Conservation (phyloP, 805 yeast species). For the Candida ovalis region DNA sequence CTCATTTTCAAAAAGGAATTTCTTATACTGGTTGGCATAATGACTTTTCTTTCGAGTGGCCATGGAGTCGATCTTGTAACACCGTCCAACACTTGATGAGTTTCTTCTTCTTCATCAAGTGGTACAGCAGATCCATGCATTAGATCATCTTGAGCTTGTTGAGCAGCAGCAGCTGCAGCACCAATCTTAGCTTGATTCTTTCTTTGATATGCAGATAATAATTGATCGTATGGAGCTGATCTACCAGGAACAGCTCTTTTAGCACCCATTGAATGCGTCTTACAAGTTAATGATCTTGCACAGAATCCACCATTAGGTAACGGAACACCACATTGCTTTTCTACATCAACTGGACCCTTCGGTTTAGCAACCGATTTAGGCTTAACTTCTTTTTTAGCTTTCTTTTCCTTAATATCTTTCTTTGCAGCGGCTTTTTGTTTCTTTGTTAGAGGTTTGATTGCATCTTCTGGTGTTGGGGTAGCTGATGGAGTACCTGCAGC, state of each 20-base stretch:
- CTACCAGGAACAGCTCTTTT: conserved; percentile 93
- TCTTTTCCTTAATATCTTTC: conserved; percentile 22
- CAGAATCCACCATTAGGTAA: conserved; percentile 93
- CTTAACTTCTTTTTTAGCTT: conserved; percentile 31
- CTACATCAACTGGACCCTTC: conserved; percentile 85
- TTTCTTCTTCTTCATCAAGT: conserved; percentile 86
- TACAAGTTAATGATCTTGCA: conserved; percentile 94
- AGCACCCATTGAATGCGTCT: conserved; percentile 98
- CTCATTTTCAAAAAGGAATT: conserved; percentile 80
- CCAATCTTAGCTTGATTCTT: conserved; percentile 89
- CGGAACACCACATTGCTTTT: conserved; percentile 93
- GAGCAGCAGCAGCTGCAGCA: conserved; percentile 75
- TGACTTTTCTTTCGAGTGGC: conserved; percentile 75
- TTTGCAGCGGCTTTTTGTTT: conserved; percentile 12
- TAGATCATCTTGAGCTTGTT: conserved; percentile 68
- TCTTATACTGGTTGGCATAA: conserved; percentile 67
- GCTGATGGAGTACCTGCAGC: conserved; percentile 7
- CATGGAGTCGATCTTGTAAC: conserved; percentile 74
- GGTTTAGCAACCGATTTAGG: conserved; percentile 49
- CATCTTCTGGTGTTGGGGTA: conserved; percentile 9
- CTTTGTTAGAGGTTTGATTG: conserved; percentile 8
- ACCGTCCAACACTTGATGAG: conserved; percentile 87
- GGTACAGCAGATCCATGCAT: conserved; percentile 44
- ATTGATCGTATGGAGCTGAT: conserved; percentile 84
- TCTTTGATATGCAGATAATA: conserved; percentile 86